Base-by-base conservation (phyloP, 306 rosid species). In the Psophocarpus tetragonolobus region DNA sequence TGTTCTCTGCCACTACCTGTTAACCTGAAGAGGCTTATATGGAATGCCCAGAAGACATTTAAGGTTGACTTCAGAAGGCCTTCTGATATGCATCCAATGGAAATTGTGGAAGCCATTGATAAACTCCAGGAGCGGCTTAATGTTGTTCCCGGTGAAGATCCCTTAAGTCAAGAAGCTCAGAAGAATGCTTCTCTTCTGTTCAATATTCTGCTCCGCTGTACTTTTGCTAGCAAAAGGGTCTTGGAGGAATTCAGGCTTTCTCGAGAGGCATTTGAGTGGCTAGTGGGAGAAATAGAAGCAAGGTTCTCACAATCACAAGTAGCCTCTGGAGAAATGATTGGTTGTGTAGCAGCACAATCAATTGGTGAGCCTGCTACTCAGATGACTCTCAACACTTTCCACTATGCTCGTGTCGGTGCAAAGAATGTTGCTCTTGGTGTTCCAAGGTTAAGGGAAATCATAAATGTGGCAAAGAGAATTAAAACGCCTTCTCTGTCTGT, bases 301-400 rank as follows among this genome's bases (percentile, higher is more conserved):
- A 91, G 97, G 73, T 94, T 94, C 84, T 84, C 92, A 73, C 97
- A 94, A 79, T 94, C 97, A 20, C 94, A 90, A 62, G 98, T 94
- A 36, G 98, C 97, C 21, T 95, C 97, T 41, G 98, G 98, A 6
- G 98, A 94, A 83, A 94, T 94, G 98, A 94, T 94, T 81, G 98
- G 98, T 48, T 92, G 97, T 61, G 93, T 94, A 32, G 98, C 98
- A 64, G 97, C 98, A 45, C 98, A 94, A 63, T 94, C 96, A 56
- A 94, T 94, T 69, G 98, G 98, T 72, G 97, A 94, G 62, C 98
- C 98, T 56, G 98, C 98, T 30, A 94, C 98, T 75, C 98, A 94
- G 91, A 94, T 94, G 98, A 94, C 98, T 63, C 92, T 94, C n/a
- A 94, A 94, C 87, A 94, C 98, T 64, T 94, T 94, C 83, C 98